Conservation (phyloP, 192 early-diverging fungal species). For the Spinellus fusiger region DNA sequence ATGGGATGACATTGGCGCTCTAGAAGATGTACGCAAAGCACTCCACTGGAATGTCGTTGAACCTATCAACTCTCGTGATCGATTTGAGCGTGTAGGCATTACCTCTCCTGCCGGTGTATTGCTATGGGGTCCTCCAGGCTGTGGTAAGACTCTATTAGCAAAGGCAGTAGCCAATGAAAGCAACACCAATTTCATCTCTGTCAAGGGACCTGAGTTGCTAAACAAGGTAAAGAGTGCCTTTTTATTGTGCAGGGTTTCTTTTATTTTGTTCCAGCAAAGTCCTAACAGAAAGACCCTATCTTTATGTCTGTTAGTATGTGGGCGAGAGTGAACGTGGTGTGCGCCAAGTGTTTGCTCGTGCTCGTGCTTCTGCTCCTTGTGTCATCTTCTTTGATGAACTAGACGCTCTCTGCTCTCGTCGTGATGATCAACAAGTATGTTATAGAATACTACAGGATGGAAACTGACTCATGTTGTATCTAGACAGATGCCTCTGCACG, state of each 20-base stretch:
- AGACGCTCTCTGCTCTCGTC: conserved; percentile 88
- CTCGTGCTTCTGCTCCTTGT: conserved; percentile 88
- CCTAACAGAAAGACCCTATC: background rate
- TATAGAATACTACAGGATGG: background rate
- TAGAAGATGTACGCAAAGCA: conserved; percentile 80
- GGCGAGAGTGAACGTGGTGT: conserved; percentile 97
- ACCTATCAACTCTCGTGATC: conserved; percentile 86
- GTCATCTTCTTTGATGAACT: conserved; percentile 98
- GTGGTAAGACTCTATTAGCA: conserved; percentile 95
- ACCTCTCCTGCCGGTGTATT: conserved; percentile 88
- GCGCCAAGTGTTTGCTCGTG: conserved; percentile 91
- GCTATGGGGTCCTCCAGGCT: conserved; percentile 96
- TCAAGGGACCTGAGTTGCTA: conserved; percentile 95
- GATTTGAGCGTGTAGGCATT: conserved; percentile 87
- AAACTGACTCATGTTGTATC: background rate
- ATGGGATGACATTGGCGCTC: conserved; percentile 96
- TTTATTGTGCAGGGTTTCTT: background rate
- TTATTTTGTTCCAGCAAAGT: background rate
- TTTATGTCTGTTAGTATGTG: conserved; percentile 61
- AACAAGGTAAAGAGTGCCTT: conserved; percentile 77
- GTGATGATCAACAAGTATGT: conserved; percentile 79
- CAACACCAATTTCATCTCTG: conserved; percentile 96
- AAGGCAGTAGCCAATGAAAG: conserved; percentile 98
- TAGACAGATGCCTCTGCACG: conserved; percentile 85
- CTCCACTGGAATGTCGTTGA: conserved; percentile 94